These are phyloP conservation scores for Schizophyllum amplum DNA, from an alignment of 1,284 basidiomycete genomes.

Conservation along the genomic window DNA sequence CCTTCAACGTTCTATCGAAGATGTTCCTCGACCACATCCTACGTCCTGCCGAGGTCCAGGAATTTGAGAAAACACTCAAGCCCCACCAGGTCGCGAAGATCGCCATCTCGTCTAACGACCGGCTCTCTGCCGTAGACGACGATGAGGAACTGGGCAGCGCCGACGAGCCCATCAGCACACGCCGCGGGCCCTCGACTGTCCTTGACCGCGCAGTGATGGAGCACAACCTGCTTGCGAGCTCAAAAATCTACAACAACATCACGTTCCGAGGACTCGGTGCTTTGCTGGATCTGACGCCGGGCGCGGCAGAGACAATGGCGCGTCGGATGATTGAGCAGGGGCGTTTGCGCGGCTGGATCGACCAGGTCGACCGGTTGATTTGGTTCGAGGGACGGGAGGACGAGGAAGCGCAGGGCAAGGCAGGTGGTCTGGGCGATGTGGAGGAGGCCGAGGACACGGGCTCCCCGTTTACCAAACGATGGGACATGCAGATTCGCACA, in stretches of 20 bases:
- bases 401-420: constrained; percentile 86
- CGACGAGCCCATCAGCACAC: constrained; percentile 54
- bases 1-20: constrained; percentile 88
- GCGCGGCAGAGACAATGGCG: constrained; percentile 89
- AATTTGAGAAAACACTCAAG: constrained; percentile 83
- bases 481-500: constrained; percentile 84
- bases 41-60: constrained; percentile 79
- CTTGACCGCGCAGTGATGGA: constrained; percentile 97
- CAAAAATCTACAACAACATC: constrained; percentile 93
- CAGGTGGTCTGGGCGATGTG: constrained; percentile 84
- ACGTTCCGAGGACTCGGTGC: constrained; percentile 84
- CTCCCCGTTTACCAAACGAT: constrained; percentile 81
- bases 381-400: constrained; percentile 86
- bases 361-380: constrained; percentile 89
- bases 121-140: constrained; percentile 55
- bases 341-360: constrained; percentile 83
- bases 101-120: constrained; percentile 71
- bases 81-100: constrained; percentile 92
- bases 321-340: constrained; percentile 96
- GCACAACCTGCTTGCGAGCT: constrained; percentile 94
- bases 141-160: constrained; percentile 40
- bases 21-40: constrained; percentile 98
- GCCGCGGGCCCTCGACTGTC: constrained; percentile 88
- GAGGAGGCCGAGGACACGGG: constrained; percentile 84
- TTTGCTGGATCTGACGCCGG: constrained; percentile 77